Conservation (phyloP, 129 eudicot genomes). For the Smallanthus sonchifolius region DNA sequence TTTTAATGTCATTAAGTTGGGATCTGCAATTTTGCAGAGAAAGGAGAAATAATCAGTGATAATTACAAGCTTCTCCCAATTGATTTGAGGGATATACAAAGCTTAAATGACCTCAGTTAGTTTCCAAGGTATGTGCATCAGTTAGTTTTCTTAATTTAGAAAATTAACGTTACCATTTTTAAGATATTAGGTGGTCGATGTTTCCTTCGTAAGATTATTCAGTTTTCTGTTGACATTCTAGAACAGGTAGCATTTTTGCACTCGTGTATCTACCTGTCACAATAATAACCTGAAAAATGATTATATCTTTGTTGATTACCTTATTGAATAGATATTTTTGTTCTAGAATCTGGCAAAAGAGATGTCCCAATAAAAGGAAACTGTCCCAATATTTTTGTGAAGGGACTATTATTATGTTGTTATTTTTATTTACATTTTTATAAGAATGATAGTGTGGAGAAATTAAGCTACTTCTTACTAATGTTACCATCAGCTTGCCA, state of each 20-base stretch:
- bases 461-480: slow-evolving; percentile 46
- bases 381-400: neutral
- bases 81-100: slow-evolving; percentile 79
- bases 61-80: slow-evolving; percentile 87
- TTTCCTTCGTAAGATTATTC: neutral
- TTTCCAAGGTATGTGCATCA: slow-evolving; percentile 67
- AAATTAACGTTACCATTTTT: neutral
- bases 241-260: neutral
- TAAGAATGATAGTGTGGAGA: neutral
- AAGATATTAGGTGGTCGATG: neutral
- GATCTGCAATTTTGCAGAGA: slow-evolving; percentile 49
- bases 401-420: neutral
- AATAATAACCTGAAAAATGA: neutral
- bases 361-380: neutral
- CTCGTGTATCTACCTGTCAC: neutral
- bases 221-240: neutral
- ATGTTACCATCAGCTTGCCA: slow-evolving; percentile 92
- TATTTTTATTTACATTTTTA: neutral
- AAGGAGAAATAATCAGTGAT: slow-evolving; percentile 80
- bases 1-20: neutral
- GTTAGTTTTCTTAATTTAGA: neutral
- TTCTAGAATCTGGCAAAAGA: slow-evolving; percentile 3
- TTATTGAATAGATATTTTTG: neutral
- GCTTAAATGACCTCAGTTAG: slow-evolving; percentile 64
- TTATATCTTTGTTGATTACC: neutral